These are phyloP conservation scores for Conoideocrella luteorostrata DNA, from an alignment of 2,329 filamentous ascomycete species.

Conservation along the genomic window DNA sequence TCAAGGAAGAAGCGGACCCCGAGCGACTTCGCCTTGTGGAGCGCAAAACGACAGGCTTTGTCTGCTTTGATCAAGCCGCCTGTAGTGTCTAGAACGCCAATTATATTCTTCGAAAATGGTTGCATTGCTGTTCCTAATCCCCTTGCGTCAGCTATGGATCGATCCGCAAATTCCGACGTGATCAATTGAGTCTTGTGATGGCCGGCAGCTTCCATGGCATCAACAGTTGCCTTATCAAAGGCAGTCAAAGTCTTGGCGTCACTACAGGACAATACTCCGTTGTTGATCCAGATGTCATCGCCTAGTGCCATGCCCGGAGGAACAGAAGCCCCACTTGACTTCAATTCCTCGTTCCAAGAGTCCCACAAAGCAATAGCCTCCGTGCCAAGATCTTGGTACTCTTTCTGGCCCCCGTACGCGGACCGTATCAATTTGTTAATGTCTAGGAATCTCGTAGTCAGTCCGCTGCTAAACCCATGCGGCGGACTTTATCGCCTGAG, in stretches of 20 bases:
- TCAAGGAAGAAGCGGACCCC: slow-evolving; percentile 38
- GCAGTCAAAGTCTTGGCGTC: slow-evolving; percentile 16
- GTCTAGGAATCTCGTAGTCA: too few species aligned
- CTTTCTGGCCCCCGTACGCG: slow-evolving; percentile 33
- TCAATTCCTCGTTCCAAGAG: slow-evolving; percentile 37
- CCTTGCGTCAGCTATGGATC: slow-evolving; percentile 19
- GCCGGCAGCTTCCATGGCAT: slow-evolving; percentile 29
- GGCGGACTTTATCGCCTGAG: too few species aligned
- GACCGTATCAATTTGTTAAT: slow-evolving; percentile 32
- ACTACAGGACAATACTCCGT: slow-evolving; percentile 26
- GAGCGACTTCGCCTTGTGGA: slow-evolving; percentile 32
- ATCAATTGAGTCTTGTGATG: slow-evolving; percentile 27
- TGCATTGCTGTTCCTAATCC: slow-evolving; percentile 27
- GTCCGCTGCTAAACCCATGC: too few species aligned
- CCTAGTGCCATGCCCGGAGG: slow-evolving; percentile 29
- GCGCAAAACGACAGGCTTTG: slow-evolving; percentile 38
- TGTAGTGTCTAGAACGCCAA: slow-evolving; percentile 38
- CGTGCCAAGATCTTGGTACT: slow-evolving; percentile 38
- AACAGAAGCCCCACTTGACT: slow-evolving; percentile 16
- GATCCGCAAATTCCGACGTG: slow-evolving; percentile 21
- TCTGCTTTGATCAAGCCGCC: slow-evolving; percentile 40
- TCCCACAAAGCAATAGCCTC: slow-evolving; percentile 37
- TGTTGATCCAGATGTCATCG: slow-evolving; percentile 32
- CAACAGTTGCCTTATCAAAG: slow-evolving; percentile 30
- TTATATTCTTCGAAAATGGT: slow-evolving; percentile 26